These are phyloP conservation scores for Alternaria brassicae DNA, from an alignment of 2,329 filamentous ascomycete species.

Conservation along the genomic window DNA sequence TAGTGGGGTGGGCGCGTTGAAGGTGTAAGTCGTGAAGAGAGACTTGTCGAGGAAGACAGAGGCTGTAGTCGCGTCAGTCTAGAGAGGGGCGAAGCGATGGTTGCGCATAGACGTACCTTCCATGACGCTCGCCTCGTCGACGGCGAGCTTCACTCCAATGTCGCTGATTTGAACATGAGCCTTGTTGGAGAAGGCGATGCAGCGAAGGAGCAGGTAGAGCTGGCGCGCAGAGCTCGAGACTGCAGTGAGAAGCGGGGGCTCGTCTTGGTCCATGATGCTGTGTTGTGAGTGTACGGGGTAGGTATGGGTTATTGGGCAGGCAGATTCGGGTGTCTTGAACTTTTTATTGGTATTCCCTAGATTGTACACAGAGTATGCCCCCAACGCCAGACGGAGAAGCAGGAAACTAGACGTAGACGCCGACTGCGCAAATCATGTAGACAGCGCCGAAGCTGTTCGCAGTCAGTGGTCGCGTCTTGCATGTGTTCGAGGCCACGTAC, in stretches of 20 bases:
- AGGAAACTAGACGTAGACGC: slow-evolving; percentile 85
- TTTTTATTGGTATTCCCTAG: slow-evolving; percentile 51
- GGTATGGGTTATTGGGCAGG: slow-evolving; percentile 7
- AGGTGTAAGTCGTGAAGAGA: slow-evolving; percentile 85
- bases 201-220: slow-evolving; percentile 70
- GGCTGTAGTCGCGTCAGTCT: slow-evolving; percentile 53
- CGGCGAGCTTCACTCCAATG: slow-evolving; percentile 85
- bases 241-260: slow-evolving; percentile 71
- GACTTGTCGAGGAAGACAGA: slow-evolving; percentile 85
- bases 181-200: slow-evolving; percentile 67
- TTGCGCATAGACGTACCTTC: slow-evolving; percentile 67
- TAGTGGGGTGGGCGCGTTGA: slow-evolving; percentile 61
- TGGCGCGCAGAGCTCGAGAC: slow-evolving; percentile 80
- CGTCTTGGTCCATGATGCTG: slow-evolving; percentile 39
- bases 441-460: slow-evolving; percentile 83
- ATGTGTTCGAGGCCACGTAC: slow-evolving; percentile 62
- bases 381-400: slow-evolving; percentile 39
- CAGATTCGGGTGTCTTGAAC: slow-evolving; percentile 28
- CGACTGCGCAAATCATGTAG: slow-evolving; percentile 98
- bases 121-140: slow-evolving; percentile 88
- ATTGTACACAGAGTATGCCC: slow-evolving; percentile 41
- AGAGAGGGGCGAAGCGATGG: neutral
- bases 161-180: slow-evolving; percentile 78
- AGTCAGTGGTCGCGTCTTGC: slow-evolving; percentile 3
- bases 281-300: slow-evolving; percentile 5